phyloP scores from a whole-genome alignment of 345 rosid genomes.

The Cochlearia excelsa region DNA sequence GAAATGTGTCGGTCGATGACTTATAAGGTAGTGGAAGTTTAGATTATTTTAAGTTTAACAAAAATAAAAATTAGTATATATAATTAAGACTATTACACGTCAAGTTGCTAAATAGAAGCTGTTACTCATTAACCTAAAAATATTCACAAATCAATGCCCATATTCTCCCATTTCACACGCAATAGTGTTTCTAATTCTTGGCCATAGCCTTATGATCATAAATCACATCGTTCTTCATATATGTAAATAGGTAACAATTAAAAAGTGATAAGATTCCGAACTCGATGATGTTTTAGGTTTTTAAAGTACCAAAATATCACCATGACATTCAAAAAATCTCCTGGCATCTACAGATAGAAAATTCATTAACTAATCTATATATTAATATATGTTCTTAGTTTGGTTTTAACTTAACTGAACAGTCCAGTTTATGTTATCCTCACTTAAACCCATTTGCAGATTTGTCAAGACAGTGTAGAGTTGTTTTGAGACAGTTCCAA shows the following conservation, averaged over 20 bases:
- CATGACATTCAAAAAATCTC: constrained; percentile 5
- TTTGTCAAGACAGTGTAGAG: constrained; percentile 63
- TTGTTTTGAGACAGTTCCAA: constrained; percentile 53
- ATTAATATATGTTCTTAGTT: background rate
- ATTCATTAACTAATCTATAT: background rate
- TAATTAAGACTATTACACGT: constrained; percentile 12
- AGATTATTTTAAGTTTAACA: constrained; percentile 9
- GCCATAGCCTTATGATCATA: background rate
- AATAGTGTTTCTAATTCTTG: constrained; percentile 1
- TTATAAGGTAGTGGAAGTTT: constrained; percentile 26
- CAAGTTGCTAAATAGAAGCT: constrained; percentile 34
- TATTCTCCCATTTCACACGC: constrained; percentile 31
- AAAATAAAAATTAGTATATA: constrained; percentile 17
- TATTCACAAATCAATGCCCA: constrained; percentile 24
- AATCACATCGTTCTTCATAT: background rate
- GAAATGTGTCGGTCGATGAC: constrained; percentile 33
- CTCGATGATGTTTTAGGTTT: background rate
- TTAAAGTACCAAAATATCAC: background rate
- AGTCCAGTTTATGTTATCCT: constrained; percentile 81
- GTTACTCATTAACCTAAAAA: constrained; percentile 31
- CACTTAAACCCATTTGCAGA: constrained; percentile 75
- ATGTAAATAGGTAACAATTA: background rate
- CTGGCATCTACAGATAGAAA: constrained; percentile 4
- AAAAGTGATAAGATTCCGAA: background rate
- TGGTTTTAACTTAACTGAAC: constrained; percentile 40